Conservation (phyloP, 2,329 filamentous ascomycete species). For the Hymenoscyphus linearis region DNA sequence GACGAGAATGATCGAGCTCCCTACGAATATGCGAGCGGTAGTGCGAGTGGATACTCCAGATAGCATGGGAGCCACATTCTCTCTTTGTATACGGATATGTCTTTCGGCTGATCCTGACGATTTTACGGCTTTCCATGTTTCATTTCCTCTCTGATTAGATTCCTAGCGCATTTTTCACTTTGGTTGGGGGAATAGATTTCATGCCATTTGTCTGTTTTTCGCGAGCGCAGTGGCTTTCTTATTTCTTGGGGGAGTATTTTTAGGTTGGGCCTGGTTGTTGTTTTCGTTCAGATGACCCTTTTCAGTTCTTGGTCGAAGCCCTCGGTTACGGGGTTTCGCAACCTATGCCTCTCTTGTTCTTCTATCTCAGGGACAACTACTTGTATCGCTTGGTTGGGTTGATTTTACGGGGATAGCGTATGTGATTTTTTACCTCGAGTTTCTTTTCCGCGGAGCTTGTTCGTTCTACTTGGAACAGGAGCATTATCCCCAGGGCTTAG, state of each 20-base stretch:
- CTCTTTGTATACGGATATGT: no score
- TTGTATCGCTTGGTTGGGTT: neutral
- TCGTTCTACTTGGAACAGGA: neutral
- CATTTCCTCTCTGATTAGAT: slow-evolving; percentile 1
- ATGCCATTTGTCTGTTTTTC: neutral
- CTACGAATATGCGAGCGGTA: slow-evolving; percentile 30
- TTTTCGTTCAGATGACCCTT: neutral
- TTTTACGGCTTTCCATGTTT: slow-evolving; percentile 6
- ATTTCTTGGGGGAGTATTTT: neutral
- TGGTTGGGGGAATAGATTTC: slow-evolving; percentile 8
- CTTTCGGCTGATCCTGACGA: slow-evolving; percentile 1
- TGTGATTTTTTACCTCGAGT: neutral
- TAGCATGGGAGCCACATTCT: slow-evolving; percentile 13
- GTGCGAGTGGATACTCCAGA: slow-evolving; percentile 26
- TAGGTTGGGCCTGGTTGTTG: slow-evolving; percentile 1
- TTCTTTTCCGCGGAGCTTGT: neutral
- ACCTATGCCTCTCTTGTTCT: neutral
- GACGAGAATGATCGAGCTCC: slow-evolving; percentile 20
- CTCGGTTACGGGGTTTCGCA: neutral
- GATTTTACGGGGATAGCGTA: neutral
- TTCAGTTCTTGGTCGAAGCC: neutral
- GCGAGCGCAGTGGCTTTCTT: neutral
- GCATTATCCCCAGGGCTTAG: slow-evolving; percentile 3
- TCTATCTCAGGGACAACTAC: neutral
- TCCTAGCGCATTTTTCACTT: neutral